Base-by-base conservation (phyloP, 805 yeast species). In the Saccharomycopsis javanensis region DNA sequence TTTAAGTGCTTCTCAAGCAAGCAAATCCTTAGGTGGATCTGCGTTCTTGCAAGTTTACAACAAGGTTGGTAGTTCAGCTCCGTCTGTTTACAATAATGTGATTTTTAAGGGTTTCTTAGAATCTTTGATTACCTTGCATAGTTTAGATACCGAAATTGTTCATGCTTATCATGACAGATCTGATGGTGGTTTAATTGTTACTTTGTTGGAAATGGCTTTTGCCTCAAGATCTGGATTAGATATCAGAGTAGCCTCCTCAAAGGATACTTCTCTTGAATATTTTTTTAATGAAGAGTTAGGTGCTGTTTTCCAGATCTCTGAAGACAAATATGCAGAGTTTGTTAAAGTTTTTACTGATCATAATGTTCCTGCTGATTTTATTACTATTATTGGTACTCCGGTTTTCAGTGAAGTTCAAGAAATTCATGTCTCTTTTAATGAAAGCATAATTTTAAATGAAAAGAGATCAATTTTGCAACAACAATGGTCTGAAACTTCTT, bases 261-360 rank as follows among this genome's bases (percentile, higher is more conserved):
- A 66, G 28, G 75, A 74, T 27, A 79, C 77, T 60, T 71, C 75
- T 11, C 74, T 82, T 56, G 71, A 84, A 13, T 75, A 77, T 34
- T 74, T 91, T 66, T 94, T 94, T 77, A 86, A 85, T 68, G 99
- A 94, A 74, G 98, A 94, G 69, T 78, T 94, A 51, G 99, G 97
- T 69, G 92, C 96, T 35, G 96, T 92, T 28, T 90, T 94, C 90
- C 99, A 94, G 72, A 78, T 92, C 64, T 66, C 75, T 51, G 70
- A 75, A 28, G 63, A 75, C 30, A 83, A 84, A 58, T 75, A 76
- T 52, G 78, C 73, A 2, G 69, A 74, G 54, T 88, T 94, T 67
- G 75, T 72, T 45, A 62, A 76, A 13, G 68, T 86, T 10, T 78
- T 92, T 53, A 69, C 66, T n/a, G 68, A 74, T 30, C 72, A 82